phyloP scores from a whole-genome alignment of 2,329 filamentous ascomycete genomes.

The Didymella segeticola region DNA sequence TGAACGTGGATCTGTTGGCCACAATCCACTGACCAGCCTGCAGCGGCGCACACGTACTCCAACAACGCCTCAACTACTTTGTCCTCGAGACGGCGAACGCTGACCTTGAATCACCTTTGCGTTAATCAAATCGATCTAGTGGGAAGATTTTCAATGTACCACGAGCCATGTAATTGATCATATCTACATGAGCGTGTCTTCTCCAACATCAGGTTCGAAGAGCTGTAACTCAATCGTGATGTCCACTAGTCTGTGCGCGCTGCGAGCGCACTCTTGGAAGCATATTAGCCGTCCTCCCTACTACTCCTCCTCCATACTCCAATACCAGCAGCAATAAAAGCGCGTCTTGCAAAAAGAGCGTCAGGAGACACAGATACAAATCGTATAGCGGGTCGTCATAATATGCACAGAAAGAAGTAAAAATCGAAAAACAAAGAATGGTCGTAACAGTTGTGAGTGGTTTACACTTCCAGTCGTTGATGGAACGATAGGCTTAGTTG shows the following conservation, averaged over 20 bases:
- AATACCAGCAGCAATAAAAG: conserved; percentile 20
- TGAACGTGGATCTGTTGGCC: no score
- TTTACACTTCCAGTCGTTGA: neutral
- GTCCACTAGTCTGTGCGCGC: conserved; percentile 11
- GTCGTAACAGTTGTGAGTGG: conserved; percentile 17
- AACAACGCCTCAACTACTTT: no score
- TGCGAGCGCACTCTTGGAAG: conserved; percentile 3
- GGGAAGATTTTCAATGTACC: neutral
- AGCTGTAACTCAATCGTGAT: conserved; percentile 14
- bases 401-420: conserved; percentile 39
- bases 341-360: conserved; percentile 18
- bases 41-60: no score
- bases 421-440: conserved; percentile 17
- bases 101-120: no score
- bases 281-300: conserved; percentile 16
- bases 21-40: no score
- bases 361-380: conserved; percentile 16
- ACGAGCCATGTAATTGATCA: conserved; percentile 16
- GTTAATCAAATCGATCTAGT: no score
- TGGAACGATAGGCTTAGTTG: conserved; percentile 27
- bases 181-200: conserved; percentile 27
- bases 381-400: conserved; percentile 30
- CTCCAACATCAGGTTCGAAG: conserved; percentile 17
- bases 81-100: no score
- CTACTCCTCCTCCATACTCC: conserved; percentile 10